Evolutionary conservation across 2,329 filamentous ascomycete genomes (phyloP), one percentile per base, ranked within the genome.

Genomic region (Cladorrhinum sp.): DNA sequence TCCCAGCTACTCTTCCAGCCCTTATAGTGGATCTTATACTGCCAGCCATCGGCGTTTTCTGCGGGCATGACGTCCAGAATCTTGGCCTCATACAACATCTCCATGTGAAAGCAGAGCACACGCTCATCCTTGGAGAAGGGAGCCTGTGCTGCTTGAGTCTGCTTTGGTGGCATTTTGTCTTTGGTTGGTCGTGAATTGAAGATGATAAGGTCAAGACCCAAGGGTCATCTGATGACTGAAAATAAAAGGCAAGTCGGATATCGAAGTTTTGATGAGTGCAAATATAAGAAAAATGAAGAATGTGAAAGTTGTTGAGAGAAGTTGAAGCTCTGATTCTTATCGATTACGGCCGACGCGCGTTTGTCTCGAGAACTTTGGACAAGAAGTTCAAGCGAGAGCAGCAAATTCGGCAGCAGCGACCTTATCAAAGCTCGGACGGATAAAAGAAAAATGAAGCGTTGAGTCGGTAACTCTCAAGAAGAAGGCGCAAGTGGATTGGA

Each of bases 1-100:
- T 99, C 95, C 95, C 95, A 99, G 83, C 92, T 97, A 75, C 93
- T 93, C 81, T 99, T 99, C 95, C 95, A 99, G 71, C 95, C 95
- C 77, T 98, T 98, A 80, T 99, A 99, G 77, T 99, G 95, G 58
- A 99, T 90, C 72, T 91, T 90, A 79, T 96, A 99, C 73, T 92
- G 86, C 72, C 86, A 92, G 32, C 89, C 86, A 63, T 88, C 78
- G 20, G 77, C 88, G 73, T 86, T 87, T 75, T 90, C 88, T 71
- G 88, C 88, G 50, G 70, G 82, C 80, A 74, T 86, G 29, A 91
- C 82, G 66, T 97, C 93, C 65, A 96, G 85, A 56, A 99, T 88
- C 78, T 98, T 98, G 67, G 95, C 95, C 76, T 99, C 95, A 73
- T 99, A 99, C 55, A 99, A 86, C 77, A 98, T 87, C 71, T 98